Conservation (phyloP, 768 basidiomycete genomes). For the Mycena crocata region DNA sequence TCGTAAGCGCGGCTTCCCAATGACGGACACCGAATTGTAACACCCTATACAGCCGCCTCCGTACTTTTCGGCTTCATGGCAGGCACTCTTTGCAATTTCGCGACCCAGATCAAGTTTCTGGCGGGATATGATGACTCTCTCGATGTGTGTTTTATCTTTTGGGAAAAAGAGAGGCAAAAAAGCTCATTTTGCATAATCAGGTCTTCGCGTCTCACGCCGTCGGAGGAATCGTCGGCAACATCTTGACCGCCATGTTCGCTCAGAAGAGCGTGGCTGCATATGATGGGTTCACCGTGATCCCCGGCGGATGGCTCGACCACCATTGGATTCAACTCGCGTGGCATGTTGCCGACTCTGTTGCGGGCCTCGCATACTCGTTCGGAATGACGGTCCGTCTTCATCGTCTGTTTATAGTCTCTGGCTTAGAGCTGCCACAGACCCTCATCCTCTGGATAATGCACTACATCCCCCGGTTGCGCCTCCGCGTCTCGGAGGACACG, state of each 20-base stretch:
- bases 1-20: slow-evolving; percentile 57
- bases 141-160: slow-evolving; percentile 62
- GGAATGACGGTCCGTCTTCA: slow-evolving; percentile 71
- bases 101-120: slow-evolving; percentile 92
- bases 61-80: slow-evolving; percentile 88
- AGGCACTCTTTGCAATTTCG: slow-evolving; percentile 90
- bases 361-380: slow-evolving; percentile 80
- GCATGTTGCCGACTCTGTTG: slow-evolving; percentile 81
- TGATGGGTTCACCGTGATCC: slow-evolving; percentile 75
- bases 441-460: slow-evolving; percentile 92
- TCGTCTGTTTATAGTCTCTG: neutral
- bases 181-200: slow-evolving; percentile 49
- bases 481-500: slow-evolving; percentile 73
- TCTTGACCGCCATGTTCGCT: slow-evolving; percentile 91
- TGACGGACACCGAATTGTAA: too few relatives aligned
- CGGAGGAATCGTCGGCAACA: slow-evolving; percentile 84
- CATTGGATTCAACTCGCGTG: slow-evolving; percentile 86
- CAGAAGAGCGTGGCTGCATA: slow-evolving; percentile 83
- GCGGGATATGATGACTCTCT: slow-evolving; percentile 83
- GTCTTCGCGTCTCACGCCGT: slow-evolving; percentile 90
- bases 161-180: neutral
- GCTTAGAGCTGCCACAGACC: slow-evolving; percentile 58
- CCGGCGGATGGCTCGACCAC: slow-evolving; percentile 91
- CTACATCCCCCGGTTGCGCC: slow-evolving; percentile 80
- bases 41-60: slow-evolving; percentile 75